Conservation (phyloP, 2,329 filamentous ascomycete species). For the Hypoxylon sp. region DNA sequence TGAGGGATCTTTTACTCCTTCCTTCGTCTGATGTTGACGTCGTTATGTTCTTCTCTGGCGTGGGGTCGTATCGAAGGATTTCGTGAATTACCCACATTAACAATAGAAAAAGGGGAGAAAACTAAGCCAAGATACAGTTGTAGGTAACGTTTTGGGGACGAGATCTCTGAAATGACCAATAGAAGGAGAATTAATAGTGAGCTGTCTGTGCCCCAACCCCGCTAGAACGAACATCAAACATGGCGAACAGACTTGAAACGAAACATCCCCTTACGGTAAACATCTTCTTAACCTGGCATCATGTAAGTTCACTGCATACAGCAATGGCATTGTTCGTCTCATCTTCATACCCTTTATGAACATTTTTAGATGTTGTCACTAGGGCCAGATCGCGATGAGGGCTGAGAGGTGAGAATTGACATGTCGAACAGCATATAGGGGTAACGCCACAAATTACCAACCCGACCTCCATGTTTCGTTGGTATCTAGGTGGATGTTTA, state of each 20-base stretch:
- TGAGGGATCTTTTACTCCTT: constrained; percentile 2
- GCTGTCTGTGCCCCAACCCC: constrained; percentile 17
- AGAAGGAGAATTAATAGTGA: background rate
- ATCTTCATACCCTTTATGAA: background rate
- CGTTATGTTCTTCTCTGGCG: constrained; percentile 1
- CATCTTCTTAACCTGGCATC: constrained; percentile 2
- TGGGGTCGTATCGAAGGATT: constrained; percentile 32
- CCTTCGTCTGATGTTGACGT: constrained; percentile 3
- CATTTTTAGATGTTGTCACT: background rate
- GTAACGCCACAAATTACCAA: background rate
- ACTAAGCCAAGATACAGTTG: background rate
- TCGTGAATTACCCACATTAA: background rate
- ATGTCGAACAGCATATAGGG: background rate
- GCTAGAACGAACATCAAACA: constrained; percentile 45
- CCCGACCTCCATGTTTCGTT: background rate
- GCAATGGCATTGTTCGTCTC: constrained; percentile 17
- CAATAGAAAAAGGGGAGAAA: background rate
- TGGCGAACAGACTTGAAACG: constrained; percentile 45
- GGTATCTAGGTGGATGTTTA: background rate
- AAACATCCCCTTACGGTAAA: constrained; percentile 31
- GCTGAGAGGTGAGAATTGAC: background rate
- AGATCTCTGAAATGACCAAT: constrained; percentile 10
- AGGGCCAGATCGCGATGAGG: background rate
- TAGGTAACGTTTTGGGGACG: constrained; percentile 12
- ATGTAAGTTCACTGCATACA: constrained; percentile 42